Evolutionary conservation across 257 asterid species (phyloP), one percentile per base, ranked within the genome.

Genomic region (Verbena officinalis): DNA sequence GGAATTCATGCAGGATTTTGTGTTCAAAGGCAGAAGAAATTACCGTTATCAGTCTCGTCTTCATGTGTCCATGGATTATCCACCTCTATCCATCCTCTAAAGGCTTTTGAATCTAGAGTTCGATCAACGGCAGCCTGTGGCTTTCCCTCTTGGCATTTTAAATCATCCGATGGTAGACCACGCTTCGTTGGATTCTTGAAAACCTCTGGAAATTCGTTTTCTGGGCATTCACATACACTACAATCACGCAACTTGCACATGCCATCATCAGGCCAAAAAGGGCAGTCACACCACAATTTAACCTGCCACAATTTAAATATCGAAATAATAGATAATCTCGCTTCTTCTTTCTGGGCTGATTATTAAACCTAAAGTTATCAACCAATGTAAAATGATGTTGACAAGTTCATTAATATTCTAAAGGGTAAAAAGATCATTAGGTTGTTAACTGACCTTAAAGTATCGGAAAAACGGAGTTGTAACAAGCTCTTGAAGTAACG

Each of bases 231-330:
- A 38, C 98, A 91, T 59, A 91, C 95, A 67, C 98, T 91, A 66
- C 98, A 91, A 73, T 91, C 98, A 46, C 98, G 92, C 67, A 91
- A 66, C 76, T 80, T 84, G 84, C 98, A 91, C 98, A 91, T 91
- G 49, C 96, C 98, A 79, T 91, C 98, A 71, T 91, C 96, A 0
- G 95, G 98, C 98, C 98, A 91, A 63, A 91, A 91, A 19, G 95
- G 98, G 86, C 98, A 91, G 75, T 91, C 98, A 73, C 98, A 91
- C 98, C 96, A 91, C 74, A 91, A 77, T 72, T 91, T 91, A 48
- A 83, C 96, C 98, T 91, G 90, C 60, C 69, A n/a, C n/a, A n/a
- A n/a, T n/a, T n/a, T n/a, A n/a, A n/a, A n/a, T n/a, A n/a, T n/a
- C n/a, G n/a, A n/a, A n/a, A n/a, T n/a, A 20, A 16, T 22, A 31